Base-by-base conservation (phyloP, 345 rosid genomes). In the Pistacia atlantica region DNA sequence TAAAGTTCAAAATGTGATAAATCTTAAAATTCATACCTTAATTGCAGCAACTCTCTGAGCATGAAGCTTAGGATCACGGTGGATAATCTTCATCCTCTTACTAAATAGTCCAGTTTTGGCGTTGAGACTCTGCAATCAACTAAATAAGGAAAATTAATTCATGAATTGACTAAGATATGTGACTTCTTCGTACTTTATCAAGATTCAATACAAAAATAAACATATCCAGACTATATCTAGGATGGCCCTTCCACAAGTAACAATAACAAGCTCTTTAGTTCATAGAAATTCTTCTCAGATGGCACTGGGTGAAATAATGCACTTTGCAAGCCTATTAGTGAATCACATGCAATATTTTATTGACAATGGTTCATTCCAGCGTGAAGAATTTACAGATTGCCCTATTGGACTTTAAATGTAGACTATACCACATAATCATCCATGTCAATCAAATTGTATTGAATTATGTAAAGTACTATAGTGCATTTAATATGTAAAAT, bases 31-130 rank as follows among this genome's bases (percentile, higher is more conserved):
- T 60, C 61, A 71, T 49, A 95, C 99, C 99, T 91, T 93, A 65
- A 95, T 95, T 14, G 98, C 92, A 87, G 98, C 97, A 77, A 90
- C 92, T 78, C 98, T 84, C 76, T 93, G 94, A 11, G 98, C 99
- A 73, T 81, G 95, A 80, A 93, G 98, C 45, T 61, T 86, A 1
- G 97, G 97, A 84, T 95, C 89, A 48, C 91, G 79, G 78, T 95
- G 99, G 77, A 93, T 90, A 59, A 95, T 85, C 89, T 90, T 91
- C 98, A 95, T 95, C 75, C 96, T 87, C 60, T 91, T 95, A 73
- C 92, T 93, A 82, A 95, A 89, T 37, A 93, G 81, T 79, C 98
- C 99, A 58, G 98, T 95, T 86, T 91, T 93, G 73, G 97, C 99
- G 85, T 95, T 95, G 42, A 95, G 96, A 86, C 91, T 89, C 98